Evolutionary conservation across 2,329 filamentous ascomycete genomes (phyloP).

Genomic region (Annulohypoxylon truncatum): DNA sequence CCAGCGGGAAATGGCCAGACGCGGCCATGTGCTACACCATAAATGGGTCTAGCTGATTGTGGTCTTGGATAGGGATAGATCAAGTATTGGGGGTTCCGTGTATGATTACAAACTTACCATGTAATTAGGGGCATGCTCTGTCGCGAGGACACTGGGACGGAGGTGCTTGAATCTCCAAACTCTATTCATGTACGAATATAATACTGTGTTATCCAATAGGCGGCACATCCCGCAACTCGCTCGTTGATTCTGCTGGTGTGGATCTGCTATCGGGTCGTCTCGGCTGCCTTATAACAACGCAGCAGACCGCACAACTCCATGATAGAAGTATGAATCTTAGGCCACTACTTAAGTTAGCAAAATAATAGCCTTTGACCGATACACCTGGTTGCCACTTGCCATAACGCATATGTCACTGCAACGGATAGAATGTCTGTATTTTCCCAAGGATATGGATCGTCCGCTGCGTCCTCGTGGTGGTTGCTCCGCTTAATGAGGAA

Average conservation of each 20-base stretch:
- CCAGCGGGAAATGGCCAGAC: slow-evolving; percentile 22
- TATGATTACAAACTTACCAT: background rate
- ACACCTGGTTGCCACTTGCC: slow-evolving; percentile 23
- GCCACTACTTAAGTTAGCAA: slow-evolving; percentile 15
- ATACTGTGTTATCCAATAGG: slow-evolving; percentile 8
- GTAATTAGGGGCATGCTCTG: background rate
- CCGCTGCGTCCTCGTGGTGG: background rate
- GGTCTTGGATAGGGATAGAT: background rate
- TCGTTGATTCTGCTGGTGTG: slow-evolving; percentile 14
- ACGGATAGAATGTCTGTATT: slow-evolving; percentile 30
- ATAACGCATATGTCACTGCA: slow-evolving; percentile 30
- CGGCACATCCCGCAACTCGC: slow-evolving; percentile 30
- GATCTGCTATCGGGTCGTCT: slow-evolving; percentile 14
- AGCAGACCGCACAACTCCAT: slow-evolving; percentile 38
- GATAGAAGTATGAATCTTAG: slow-evolving; percentile 32
- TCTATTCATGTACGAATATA: background rate
- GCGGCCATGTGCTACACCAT: slow-evolving; percentile 9
- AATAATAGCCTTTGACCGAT: background rate
- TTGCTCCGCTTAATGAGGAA: slow-evolving; percentile 29
- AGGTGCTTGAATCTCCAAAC: background rate
- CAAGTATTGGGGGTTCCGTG: background rate
- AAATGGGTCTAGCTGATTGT: background rate
- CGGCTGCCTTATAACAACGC: slow-evolving; percentile 15
- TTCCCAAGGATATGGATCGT: slow-evolving; percentile 31
- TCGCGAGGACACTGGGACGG: background rate